phyloP scores from a whole-genome alignment of 768 basidiomycete genomes.

The Russula ochroleuca region DNA sequence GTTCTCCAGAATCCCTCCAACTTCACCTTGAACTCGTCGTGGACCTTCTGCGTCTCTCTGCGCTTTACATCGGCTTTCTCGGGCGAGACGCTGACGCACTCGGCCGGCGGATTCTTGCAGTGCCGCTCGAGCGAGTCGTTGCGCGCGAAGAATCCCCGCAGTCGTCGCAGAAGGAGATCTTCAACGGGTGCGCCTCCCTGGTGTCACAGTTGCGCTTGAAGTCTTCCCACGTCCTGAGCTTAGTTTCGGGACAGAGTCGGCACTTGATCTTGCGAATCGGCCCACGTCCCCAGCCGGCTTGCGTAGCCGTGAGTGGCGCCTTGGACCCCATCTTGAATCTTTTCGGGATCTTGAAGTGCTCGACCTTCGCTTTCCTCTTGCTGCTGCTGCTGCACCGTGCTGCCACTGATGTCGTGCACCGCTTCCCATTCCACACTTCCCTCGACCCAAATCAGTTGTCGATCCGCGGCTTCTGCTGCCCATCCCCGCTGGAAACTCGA shows the following conservation, averaged over 20 bases:
- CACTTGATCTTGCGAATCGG: background rate
- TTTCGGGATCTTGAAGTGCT: too few relatives aligned
- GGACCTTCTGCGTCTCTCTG: background rate
- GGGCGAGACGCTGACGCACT: background rate
- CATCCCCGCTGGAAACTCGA: background rate
- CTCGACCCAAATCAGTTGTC: too few relatives aligned
- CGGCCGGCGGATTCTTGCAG: background rate
- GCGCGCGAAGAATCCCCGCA: background rate
- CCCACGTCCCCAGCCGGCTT: background rate
- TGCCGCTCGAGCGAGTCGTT: background rate
- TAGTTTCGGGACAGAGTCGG: background rate
- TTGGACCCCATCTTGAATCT: too few relatives aligned
- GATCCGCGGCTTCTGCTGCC: background rate
- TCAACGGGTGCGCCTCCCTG: background rate
- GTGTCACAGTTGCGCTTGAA: constrained; percentile 1
- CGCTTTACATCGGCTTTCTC: background rate
- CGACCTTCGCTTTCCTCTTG: too few relatives aligned
- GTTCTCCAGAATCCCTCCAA: background rate
- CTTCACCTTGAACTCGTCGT: background rate
- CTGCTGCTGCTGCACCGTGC: background rate
- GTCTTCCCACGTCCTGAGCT: background rate
- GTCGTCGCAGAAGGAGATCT: background rate
- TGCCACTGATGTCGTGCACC: background rate
- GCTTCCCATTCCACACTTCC: background rate
- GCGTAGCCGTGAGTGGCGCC: background rate